These are phyloP conservation scores for Letharia columbiana DNA, from an alignment of 495 filamentous ascomycete species.

Conservation along the genomic window DNA sequence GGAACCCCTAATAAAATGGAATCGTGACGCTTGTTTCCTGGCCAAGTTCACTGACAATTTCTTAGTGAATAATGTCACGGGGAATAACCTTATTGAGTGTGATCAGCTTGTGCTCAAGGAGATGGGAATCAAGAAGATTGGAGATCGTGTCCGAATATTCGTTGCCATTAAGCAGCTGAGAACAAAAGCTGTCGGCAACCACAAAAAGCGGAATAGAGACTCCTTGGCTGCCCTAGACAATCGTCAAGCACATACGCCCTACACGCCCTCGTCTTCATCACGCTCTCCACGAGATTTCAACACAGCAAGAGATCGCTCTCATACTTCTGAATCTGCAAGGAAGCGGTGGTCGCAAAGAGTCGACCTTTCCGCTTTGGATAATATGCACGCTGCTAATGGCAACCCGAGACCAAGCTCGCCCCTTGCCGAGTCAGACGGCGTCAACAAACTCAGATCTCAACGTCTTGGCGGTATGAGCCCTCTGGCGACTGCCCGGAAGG, in stretches of 20 bases:
- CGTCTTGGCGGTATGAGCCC: conserved; percentile 46
- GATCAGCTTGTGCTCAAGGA: conserved; percentile 95
- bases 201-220: conserved; percentile 72
- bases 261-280: conserved; percentile 51
- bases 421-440: conserved; percentile 44
- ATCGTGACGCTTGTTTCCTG: neutral
- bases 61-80: conserved; percentile 84
- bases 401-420: conserved; percentile 58
- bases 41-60: neutral
- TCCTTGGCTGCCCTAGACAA: conserved; percentile 37
- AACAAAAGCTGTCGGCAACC: conserved; percentile 72
- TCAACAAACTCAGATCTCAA: conserved; percentile 36
- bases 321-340: conserved; percentile 42
- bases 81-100: conserved; percentile 91
- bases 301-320: conserved; percentile 29
- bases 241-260: conserved; percentile 32
- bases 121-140: conserved; percentile 96
- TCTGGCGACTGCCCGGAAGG: conserved; percentile 41
- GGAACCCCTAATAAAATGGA: no score
- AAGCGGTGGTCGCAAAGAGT: conserved; percentile 70
- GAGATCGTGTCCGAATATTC: conserved; percentile 91
- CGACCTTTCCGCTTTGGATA: conserved; percentile 32
- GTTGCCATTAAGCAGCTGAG: conserved; percentile 86
- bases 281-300: conserved; percentile 57
- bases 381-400: conserved; percentile 22